phyloP scores from a whole-genome alignment of 2,329 filamentous ascomycete species.

The Niveomyces coronatus region DNA sequence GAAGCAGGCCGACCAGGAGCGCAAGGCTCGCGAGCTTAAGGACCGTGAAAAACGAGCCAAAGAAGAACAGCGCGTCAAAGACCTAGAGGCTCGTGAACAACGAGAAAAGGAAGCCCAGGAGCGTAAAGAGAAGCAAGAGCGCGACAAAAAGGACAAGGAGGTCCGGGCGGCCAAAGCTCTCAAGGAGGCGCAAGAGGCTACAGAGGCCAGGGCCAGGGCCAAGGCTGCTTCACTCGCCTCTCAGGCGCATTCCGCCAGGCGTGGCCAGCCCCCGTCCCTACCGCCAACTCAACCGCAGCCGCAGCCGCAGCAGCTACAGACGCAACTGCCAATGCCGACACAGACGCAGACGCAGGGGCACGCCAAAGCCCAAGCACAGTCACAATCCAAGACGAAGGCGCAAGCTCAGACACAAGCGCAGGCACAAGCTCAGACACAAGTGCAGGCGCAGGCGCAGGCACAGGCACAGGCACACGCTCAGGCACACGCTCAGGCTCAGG shows the following conservation, averaged over 20 bases:
- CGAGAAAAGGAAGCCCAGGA: slow-evolving; percentile 59
- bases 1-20: slow-evolving; percentile 73
- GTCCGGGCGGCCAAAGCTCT: slow-evolving; percentile 47
- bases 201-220: slow-evolving; percentile 49
- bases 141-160: slow-evolving; percentile 52
- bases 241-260: slow-evolving; percentile 14
- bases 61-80: slow-evolving; percentile 70
- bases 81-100: slow-evolving; percentile 66
- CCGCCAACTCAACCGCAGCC: too few relatives aligned
- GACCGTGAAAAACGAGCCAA: slow-evolving; percentile 74
- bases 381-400: too few relatives aligned
- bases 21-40: slow-evolving; percentile 54
- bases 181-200: slow-evolving; percentile 42
- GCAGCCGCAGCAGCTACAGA: too few relatives aligned
- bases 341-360: too few relatives aligned
- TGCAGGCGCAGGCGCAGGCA: too few relatives aligned
- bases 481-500: too few relatives aligned
- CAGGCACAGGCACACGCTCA: too few relatives aligned
- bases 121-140: slow-evolving; percentile 49
- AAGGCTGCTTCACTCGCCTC: slow-evolving; percentile 53
- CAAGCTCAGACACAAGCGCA: too few relatives aligned
- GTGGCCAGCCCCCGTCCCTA: too few relatives aligned
- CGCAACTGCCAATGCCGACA: too few relatives aligned
- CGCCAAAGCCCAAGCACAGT: too few relatives aligned
- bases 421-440: too few relatives aligned